Conservation (phyloP, 768 basidiomycete species). For the Kwoniella sp. region DNA sequence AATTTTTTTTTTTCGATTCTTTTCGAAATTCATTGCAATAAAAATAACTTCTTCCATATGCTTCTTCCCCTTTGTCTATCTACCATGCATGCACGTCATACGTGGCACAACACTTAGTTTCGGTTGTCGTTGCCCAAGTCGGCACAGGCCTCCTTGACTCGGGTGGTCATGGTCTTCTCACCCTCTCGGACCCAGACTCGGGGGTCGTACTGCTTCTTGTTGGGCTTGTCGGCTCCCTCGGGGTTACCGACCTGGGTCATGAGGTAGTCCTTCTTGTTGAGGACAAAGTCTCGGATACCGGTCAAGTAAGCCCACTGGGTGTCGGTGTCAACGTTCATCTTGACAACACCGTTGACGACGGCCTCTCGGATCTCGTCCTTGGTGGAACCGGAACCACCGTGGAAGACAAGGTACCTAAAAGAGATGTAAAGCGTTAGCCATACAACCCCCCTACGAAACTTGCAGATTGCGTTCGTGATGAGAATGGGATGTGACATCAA, state of each 20-base stretch:
- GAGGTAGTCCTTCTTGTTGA: slow-evolving; percentile 84
- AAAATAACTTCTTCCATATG: neutral
- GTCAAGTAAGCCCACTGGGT: slow-evolving; percentile 71
- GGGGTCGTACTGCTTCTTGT: slow-evolving; percentile 97
- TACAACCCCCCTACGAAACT: neutral
- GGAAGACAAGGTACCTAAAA: slow-evolving; percentile 93
- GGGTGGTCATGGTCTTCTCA: slow-evolving; percentile 82
- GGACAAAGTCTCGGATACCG: slow-evolving; percentile 87
- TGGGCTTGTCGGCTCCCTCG: slow-evolving; percentile 93
- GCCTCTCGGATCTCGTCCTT: slow-evolving; percentile 94
- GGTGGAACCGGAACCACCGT: slow-evolving; percentile 96
- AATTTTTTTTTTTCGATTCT: too few relatives aligned
- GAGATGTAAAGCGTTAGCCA: slow-evolving; percentile 1
- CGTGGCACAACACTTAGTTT: slow-evolving; percentile 23
- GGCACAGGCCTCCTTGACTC: slow-evolving; percentile 89
- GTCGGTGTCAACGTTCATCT: slow-evolving; percentile 97
- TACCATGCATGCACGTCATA: neutral
- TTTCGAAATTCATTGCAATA: neutral
- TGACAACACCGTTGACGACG: slow-evolving; percentile 88
- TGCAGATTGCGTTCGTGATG: neutral
- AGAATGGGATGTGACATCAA: slow-evolving; percentile 38
- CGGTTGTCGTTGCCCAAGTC: slow-evolving; percentile 69
- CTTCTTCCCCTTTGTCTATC: neutral
- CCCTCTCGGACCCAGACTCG: slow-evolving; percentile 99
- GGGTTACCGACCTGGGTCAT: slow-evolving; percentile 93